These are phyloP conservation scores for Penicillium sp. DNA, from an alignment of 2,329 filamentous ascomycete species.

Conservation along the genomic window DNA sequence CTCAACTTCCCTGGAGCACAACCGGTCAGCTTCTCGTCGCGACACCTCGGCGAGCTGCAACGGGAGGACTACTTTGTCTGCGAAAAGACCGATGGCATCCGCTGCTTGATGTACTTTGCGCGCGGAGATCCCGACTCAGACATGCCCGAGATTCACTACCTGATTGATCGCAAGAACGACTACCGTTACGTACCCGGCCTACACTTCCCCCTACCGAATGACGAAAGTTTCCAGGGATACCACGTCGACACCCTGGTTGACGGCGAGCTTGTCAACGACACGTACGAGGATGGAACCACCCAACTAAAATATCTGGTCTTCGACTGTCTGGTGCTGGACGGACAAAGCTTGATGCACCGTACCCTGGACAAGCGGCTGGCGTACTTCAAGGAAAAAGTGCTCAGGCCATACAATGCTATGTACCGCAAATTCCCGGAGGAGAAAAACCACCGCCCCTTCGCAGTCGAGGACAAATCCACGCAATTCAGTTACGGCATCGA, in stretches of 20 bases:
- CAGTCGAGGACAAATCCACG: slow-evolving; percentile 83
- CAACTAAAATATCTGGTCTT: slow-evolving; percentile 88
- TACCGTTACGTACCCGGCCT: slow-evolving; percentile 82
- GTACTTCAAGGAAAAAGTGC: slow-evolving; percentile 76
- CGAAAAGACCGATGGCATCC: slow-evolving; percentile 95
- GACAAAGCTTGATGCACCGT: slow-evolving; percentile 70
- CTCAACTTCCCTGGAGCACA: slow-evolving; percentile 82
- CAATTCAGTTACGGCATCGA: slow-evolving; percentile 84
- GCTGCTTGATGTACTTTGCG: slow-evolving; percentile 90
- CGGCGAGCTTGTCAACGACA: slow-evolving; percentile 88
- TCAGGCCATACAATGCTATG: slow-evolving; percentile 72
- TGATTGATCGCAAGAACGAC: slow-evolving; percentile 97
- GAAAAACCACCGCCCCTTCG: slow-evolving; percentile 69
- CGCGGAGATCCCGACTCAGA: slow-evolving; percentile 52
- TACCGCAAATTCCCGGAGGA: slow-evolving; percentile 73
- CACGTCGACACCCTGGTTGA: slow-evolving; percentile 83
- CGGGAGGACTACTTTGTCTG: slow-evolving; percentile 91
- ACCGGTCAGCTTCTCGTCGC: slow-evolving; percentile 83
- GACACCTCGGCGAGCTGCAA: slow-evolving; percentile 79
- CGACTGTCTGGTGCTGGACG: slow-evolving; percentile 82
- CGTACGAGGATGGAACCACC: slow-evolving; percentile 62
- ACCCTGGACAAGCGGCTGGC: slow-evolving; percentile 85
- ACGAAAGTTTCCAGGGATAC: slow-evolving; percentile 61
- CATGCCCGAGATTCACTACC: slow-evolving; percentile 72
- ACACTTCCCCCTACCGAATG: slow-evolving; percentile 73